Conservation (phyloP, 192 early-diverging fungal species). For the Linnemannia hyalina region DNA sequence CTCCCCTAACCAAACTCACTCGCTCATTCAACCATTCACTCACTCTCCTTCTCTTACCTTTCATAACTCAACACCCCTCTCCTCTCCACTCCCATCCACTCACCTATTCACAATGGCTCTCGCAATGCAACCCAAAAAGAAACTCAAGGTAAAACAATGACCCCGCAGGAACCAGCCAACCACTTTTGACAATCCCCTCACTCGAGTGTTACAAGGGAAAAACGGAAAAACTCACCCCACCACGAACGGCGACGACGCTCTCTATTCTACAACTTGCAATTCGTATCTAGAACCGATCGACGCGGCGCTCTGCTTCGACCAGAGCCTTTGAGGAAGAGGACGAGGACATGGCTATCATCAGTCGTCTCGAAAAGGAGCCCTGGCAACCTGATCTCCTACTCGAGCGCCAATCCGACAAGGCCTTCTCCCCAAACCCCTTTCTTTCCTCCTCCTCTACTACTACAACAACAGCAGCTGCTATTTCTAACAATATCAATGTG, state of each 20-base stretch:
- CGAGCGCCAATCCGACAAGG: slow-evolving; percentile 35
- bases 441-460: neutral
- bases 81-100: neutral
- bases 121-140: slow-evolving; percentile 33
- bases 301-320: slow-evolving; percentile 22
- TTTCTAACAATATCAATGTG: neutral
- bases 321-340: slow-evolving; percentile 41
- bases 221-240: neutral
- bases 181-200: neutral
- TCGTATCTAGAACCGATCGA: slow-evolving; percentile 24
- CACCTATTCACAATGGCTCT: slow-evolving; percentile 25
- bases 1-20: neutral
- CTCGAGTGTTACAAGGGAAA: neutral
- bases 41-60: neutral
- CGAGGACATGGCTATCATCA: slow-evolving; percentile 49
- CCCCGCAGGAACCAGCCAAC: neutral
- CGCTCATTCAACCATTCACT: neutral
- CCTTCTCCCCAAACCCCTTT: neutral
- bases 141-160: slow-evolving; percentile 33
- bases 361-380: slow-evolving; percentile 48
- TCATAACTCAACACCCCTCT: neutral
- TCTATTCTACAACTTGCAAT: neutral
- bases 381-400: slow-evolving; percentile 55
- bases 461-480: neutral
- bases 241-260: neutral